These are phyloP conservation scores for Nicotiana sylvestris DNA, from an alignment of 257 asterid species.

Conservation along the genomic window DNA sequence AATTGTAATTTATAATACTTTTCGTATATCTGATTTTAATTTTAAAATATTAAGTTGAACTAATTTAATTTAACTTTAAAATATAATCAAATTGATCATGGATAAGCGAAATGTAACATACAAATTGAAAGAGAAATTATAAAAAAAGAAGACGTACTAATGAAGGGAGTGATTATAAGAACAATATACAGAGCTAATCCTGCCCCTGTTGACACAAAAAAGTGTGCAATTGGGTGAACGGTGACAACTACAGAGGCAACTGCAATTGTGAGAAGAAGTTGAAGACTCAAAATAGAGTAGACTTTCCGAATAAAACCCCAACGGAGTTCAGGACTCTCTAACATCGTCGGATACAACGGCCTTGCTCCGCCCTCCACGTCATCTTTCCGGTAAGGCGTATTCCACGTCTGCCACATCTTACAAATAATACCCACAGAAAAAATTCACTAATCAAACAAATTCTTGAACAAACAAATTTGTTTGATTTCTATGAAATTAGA, in stretches of 20 bases:
- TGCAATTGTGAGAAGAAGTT: slow-evolving; percentile 43
- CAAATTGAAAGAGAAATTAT: too few relatives aligned
- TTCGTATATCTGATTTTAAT: too few relatives aligned
- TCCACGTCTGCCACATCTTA: slow-evolving; percentile 28
- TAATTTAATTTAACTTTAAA: too few relatives aligned
- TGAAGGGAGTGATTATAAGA: slow-evolving; percentile 26
- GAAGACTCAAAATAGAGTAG: slow-evolving; percentile 38
- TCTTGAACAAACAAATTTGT: neutral
- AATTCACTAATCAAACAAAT: neutral
- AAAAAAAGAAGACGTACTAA: slow-evolving; percentile 18
- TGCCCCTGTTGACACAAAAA: slow-evolving; percentile 31
- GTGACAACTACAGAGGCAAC: slow-evolving; percentile 39
- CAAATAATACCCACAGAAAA: neutral
- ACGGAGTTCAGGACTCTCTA: slow-evolving; percentile 48
- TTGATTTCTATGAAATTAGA: neutral
- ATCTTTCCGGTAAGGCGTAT: slow-evolving; percentile 27
- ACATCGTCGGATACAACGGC: slow-evolving; percentile 47
- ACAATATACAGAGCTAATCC: slow-evolving; percentile 30
- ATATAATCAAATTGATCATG: too few relatives aligned
- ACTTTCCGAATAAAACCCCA: slow-evolving; percentile 63
- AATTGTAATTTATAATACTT: too few relatives aligned
- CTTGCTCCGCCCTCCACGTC: slow-evolving; percentile 43
- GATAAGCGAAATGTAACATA: too few relatives aligned
- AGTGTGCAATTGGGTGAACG: slow-evolving; percentile 31
- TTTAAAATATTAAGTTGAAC: too few relatives aligned